phyloP scores from a whole-genome alignment of 345 rosid genomes.

The Hypericum perforatum region DNA sequence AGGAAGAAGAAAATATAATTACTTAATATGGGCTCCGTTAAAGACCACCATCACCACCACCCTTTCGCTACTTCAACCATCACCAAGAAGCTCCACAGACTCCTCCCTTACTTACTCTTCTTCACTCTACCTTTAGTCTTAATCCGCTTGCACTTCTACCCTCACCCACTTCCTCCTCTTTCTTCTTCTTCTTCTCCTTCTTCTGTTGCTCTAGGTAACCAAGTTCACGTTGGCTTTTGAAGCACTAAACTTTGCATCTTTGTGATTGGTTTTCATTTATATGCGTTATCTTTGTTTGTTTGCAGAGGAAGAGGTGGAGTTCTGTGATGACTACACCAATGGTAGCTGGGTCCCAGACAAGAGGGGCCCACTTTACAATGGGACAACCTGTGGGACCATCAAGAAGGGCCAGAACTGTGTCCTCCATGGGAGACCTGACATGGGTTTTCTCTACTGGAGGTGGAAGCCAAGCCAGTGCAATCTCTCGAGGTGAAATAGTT shows the following conservation, averaged over 20 bases:
- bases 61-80: too few relatives aligned
- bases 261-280: too few relatives aligned
- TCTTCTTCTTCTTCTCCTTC: constrained; percentile 17
- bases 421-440: constrained; percentile 74
- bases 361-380: constrained; percentile 67
- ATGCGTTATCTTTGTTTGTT: constrained; percentile 7
- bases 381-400: constrained; percentile 68
- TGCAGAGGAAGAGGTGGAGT: constrained; percentile 31
- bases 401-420: constrained; percentile 81
- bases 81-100: too few relatives aligned
- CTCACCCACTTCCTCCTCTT: constrained; percentile 18
- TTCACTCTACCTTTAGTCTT: constrained; percentile 31
- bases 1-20: too few relatives aligned
- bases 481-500: too few relatives aligned
- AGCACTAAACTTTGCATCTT: too few relatives aligned
- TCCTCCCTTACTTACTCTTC: constrained; percentile 34
- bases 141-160: constrained; percentile 38
- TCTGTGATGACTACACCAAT: constrained; percentile 40
- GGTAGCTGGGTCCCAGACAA: constrained; percentile 71
- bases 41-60: too few relatives aligned
- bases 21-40: too few relatives aligned
- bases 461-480: constrained; percentile 72
- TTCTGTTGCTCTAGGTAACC: not conserved
- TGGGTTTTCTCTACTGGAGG: constrained; percentile 76
- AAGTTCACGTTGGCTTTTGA: not conserved